Evolutionary conservation across 2,329 filamentous ascomycete genomes (phyloP), one percentile per base, ranked within the genome.

Genomic region (Monilinia aucupariae): DNA sequence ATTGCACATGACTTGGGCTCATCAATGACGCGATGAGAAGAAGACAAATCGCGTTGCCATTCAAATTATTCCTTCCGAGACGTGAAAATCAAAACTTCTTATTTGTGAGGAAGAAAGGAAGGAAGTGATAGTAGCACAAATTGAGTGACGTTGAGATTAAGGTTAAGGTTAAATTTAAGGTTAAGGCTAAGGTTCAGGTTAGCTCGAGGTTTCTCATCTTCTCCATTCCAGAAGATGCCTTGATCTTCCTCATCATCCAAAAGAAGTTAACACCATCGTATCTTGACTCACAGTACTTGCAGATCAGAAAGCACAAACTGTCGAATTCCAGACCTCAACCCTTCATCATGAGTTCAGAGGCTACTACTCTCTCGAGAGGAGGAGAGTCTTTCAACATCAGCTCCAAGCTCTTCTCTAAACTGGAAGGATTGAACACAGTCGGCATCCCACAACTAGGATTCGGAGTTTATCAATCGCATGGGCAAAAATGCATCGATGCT

Each of bases 381-480:
- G 9, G 22, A 22, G 10, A 27, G 3, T 25, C 52, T 2, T 17
- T 25, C 27, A n/a, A 15, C 13, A 47, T 56, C 30, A 2, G 30
- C 15, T 22, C 53, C 17, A 56, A 25, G 30, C 12, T 45, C 17
- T 56, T 22, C 41, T 45, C 53, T 1, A 6, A 12, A 4, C 30
- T 15, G 34, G 27, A 22, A 17, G 25, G 22, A 20, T 9, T 54
- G 15, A 32, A 20, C 12, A 8, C 27, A 9, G 43, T 64, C 34
- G 45, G 47, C n/a, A 61, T 64, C 15, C 62, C 56, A 7, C 58
- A 51, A 47, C 27, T 64, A 20, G 62, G 62, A 51, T 61, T 64
- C 37, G 62, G 62, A 22, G 58, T 64, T 13, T 61, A 61, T 37
- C 49, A 61, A 34, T 49, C 58, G 13, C 45, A 54, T 34, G 62